These are phyloP conservation scores for Anisodus tanguticus DNA, from an alignment of 257 asterid genomes.

Conservation along the genomic window DNA sequence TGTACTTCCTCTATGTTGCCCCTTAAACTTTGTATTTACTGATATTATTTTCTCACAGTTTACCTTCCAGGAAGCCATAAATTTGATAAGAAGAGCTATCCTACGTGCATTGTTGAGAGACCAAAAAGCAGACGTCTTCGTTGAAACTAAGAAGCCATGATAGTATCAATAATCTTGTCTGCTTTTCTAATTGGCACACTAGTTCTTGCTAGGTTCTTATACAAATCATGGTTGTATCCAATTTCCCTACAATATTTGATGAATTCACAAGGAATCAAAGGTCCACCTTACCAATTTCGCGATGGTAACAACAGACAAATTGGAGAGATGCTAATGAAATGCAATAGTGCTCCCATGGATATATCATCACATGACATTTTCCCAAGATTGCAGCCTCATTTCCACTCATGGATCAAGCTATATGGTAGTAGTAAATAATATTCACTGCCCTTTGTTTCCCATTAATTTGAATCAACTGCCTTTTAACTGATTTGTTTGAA, in stretches of 20 bases:
- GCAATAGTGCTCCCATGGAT: not conserved
- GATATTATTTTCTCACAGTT: not conserved
- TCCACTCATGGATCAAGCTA: constrained; percentile 53
- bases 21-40: too few species aligned
- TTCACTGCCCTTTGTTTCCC: too few species aligned
- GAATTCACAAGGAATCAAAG: constrained; percentile 60
- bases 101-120: not conserved
- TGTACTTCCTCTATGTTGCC: not conserved
- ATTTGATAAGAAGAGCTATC: too few species aligned
- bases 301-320: constrained; percentile 61
- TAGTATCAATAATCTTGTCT: not conserved
- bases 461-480: not conserved
- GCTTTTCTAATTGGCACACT: constrained; percentile 31
- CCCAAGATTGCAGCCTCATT: constrained; percentile 64
- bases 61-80: not conserved
- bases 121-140: not conserved
- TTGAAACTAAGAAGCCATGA: not conserved
- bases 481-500: not conserved
- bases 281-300: constrained; percentile 61
- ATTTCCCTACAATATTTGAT: constrained; percentile 39
- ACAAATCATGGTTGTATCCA: constrained; percentile 51
- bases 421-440: constrained; percentile 45
- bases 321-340: constrained; percentile 48
- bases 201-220: constrained; percentile 42
- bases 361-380: constrained; percentile 52